Evolutionary conservation across 2,329 filamentous ascomycete genomes (phyloP), one percentile per base, ranked within the genome.

Genomic region (Clonostachys byssicola): DNA sequence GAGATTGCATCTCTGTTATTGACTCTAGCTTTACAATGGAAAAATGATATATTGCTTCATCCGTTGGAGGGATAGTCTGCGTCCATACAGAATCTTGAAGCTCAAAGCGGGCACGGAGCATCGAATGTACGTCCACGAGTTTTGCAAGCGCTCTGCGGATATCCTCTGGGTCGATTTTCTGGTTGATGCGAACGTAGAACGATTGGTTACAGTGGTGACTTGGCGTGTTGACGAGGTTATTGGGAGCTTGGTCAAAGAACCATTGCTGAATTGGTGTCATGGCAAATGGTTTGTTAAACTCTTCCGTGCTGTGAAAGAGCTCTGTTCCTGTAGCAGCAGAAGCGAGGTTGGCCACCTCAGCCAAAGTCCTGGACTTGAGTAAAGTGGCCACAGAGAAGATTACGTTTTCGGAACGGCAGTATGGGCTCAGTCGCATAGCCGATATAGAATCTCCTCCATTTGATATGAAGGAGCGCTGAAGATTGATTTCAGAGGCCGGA

Each of bases 391-490:
- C 63, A 0, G 61, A 59, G 7, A 67, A 46, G 17, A 48, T 43
- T 2, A 69, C 47, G 1, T 55, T 57, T 4, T 57, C 56, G 7
- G 59, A 55, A 12, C 63, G 60, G 34, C 63, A 64, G 5, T 59
- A 57, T n/a, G 76, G 70, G 4, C 65, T 62, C 14, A 68, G 57
- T 8, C 62, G 58, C 63, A 73, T 73, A 3, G 70, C 67, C 0
- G 58, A 60, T 36, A 73, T 70, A 4, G 70, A 72, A 45, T 73
- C 70, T 6, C 70, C 70, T 1, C 70, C 70, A 2, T 70, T 54
- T n/a, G 56, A 55, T 18, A 71, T 53, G 51, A 73, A 72, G 39
- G 62, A 61, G 34, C 23, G 23, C 23, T 30, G 23, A 30, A 30
- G 9, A 30, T 30, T 30, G 23, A 30, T 10, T 30, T 30, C 23